Conservation (phyloP, 371 early-diverging fungal genomes). For the Amoeboaphelidium protococcarum region DNA sequence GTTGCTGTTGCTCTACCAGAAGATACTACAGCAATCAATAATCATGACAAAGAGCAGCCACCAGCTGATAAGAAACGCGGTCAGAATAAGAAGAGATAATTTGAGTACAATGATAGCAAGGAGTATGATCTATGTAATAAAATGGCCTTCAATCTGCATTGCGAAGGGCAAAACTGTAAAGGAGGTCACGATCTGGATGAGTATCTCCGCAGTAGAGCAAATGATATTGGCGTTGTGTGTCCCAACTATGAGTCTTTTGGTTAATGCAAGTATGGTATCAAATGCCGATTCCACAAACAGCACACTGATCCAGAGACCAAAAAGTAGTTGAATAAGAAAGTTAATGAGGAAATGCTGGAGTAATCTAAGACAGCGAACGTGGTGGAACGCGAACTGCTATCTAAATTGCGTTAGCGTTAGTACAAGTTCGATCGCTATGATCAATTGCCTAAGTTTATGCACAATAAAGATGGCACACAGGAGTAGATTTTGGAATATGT, state of each 20-base stretch:
- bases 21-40: too few species aligned
- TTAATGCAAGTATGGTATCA: slow-evolving; percentile 20
- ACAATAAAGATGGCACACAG: slow-evolving; percentile 12
- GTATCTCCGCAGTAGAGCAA: slow-evolving; percentile 17
- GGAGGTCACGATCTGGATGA: slow-evolving; percentile 14
- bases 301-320: too few species aligned
- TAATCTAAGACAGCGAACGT: not conserved
- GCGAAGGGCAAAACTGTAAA: slow-evolving; percentile 10
- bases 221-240: slow-evolving; percentile 50
- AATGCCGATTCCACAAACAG: too few species aligned
- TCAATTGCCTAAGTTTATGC: slow-evolving; percentile 9
- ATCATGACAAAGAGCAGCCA: too few species aligned
- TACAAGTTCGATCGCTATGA: not conserved
- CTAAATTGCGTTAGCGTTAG: not conserved
- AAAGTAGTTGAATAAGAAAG: too few species aligned
- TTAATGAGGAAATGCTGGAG: not conserved
- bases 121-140: too few species aligned
- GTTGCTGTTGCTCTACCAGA: too few species aligned
- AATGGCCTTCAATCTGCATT: too few species aligned
- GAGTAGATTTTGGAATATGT: not conserved
- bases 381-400: not conserved
- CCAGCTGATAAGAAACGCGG: too few species aligned
- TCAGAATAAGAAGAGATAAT: too few species aligned
- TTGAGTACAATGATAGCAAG: too few species aligned
- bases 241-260: slow-evolving; percentile 39